phyloP scores from a whole-genome alignment of 148 eudicot species.

The Drosera capensis region DNA sequence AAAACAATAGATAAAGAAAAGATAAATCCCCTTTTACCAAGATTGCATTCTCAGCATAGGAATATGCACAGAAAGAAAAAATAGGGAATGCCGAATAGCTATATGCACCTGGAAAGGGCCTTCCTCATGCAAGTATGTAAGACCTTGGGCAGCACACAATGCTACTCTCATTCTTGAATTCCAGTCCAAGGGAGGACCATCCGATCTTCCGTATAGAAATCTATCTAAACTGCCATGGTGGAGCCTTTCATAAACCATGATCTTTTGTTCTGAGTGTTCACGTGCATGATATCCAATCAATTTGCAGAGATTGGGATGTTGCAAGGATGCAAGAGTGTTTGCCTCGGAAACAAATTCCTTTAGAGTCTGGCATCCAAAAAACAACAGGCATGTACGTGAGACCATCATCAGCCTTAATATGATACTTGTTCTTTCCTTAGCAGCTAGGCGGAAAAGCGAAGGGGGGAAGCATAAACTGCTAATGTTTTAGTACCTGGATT shows the following conservation, averaged over 20 bases:
- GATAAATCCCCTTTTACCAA: too few species aligned
- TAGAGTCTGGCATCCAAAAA: constrained; percentile 27
- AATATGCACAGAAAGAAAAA: too few species aligned
- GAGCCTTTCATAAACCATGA: constrained; percentile 86
- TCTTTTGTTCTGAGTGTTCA: constrained; percentile 66
- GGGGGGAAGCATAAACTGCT: background rate
- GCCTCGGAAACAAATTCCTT: constrained; percentile 77
- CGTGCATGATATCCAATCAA: constrained; percentile 87
- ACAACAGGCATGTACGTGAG: background rate
- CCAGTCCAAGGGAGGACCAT: constrained; percentile 66
- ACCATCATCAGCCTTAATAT: background rate
- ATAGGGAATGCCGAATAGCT: too few species aligned
- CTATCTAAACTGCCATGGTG: constrained; percentile 88
- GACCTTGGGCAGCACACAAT: constrained; percentile 59
- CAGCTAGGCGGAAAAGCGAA: background rate
- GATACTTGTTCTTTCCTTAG: background rate
- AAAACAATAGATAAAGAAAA: too few species aligned
- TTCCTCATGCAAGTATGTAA: constrained; percentile 61
- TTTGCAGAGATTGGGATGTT: constrained; percentile 78
- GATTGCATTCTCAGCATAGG: too few species aligned
- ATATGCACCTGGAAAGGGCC: constrained; percentile 59
- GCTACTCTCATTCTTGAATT: constrained; percentile 52
- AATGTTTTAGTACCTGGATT: constrained; percentile 34
- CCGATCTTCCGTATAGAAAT: constrained; percentile 54
- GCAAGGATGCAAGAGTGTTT: constrained; percentile 71